Evolutionary conservation across 106 monocot genomes (phyloP).

Genomic region (Phalaenopsis equestris): DNA sequence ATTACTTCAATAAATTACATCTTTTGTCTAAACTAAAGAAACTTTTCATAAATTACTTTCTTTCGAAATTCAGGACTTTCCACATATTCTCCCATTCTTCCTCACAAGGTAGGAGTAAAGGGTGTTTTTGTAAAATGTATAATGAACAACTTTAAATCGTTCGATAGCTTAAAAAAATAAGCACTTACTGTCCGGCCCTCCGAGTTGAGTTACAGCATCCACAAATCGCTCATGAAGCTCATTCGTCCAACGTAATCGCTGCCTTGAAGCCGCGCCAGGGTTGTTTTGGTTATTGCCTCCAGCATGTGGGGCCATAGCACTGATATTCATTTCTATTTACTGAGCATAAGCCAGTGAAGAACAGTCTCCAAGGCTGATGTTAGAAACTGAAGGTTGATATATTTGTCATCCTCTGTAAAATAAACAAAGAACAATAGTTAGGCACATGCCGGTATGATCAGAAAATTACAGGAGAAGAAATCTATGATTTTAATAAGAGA

Average conservation of each 20-base stretch:
- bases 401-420: not conserved
- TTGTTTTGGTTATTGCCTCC: constrained; percentile 12
- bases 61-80: not conserved
- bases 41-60: not conserved
- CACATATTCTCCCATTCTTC: not conserved
- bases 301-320: not conserved
- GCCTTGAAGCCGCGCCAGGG: constrained; percentile 33
- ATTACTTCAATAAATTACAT: not conserved
- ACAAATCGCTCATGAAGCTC: constrained; percentile 71
- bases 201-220: constrained; percentile 58
- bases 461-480: not conserved
- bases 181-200: constrained; percentile 58
- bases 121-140: not conserved
- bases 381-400: not conserved
- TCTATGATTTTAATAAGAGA: not conserved
- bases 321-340: constrained; percentile 7
- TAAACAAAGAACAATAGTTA: not conserved
- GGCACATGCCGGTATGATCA: not conserved
- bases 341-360: not conserved
- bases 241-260: constrained; percentile 57
- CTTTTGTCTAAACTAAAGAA: not conserved
- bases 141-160: not conserved
- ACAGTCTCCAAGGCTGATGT: not conserved
- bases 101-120: not conserved
- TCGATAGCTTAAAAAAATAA: not conserved